These are phyloP conservation scores for Alternaria postmessia DNA, from an alignment of 2,329 filamentous ascomycete species.

Conservation along the genomic window DNA sequence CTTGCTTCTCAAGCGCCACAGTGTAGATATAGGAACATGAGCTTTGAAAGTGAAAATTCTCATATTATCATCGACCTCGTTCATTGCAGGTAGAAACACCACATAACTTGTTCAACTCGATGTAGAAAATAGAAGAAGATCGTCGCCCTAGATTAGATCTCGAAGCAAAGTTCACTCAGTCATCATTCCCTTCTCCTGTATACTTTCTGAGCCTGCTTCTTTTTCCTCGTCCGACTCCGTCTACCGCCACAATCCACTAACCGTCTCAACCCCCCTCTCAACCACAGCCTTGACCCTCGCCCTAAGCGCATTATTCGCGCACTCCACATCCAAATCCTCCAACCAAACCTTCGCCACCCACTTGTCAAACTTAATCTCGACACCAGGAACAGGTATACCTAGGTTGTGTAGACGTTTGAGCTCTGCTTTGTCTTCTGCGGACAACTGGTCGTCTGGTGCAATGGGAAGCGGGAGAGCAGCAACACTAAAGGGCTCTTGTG, in stretches of 20 bases:
- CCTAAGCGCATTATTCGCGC: slow-evolving; percentile 76
- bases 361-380: slow-evolving; percentile 88
- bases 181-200: background rate
- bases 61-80: background rate
- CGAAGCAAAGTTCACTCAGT: background rate
- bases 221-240: background rate
- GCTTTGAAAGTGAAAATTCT: background rate
- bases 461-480: background rate
- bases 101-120: background rate
- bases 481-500: slow-evolving; percentile 19
- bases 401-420: slow-evolving; percentile 80
- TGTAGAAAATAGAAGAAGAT: background rate
- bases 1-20: background rate
- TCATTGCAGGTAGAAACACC: background rate
- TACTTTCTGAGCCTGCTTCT: background rate
- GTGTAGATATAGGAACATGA: background rate
- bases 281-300: slow-evolving; percentile 90
- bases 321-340: slow-evolving; percentile 90
- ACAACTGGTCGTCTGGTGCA: slow-evolving; percentile 10
- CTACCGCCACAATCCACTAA: slow-evolving; percentile 53
- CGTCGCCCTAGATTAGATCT: background rate
- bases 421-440: slow-evolving; percentile 59
- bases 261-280: slow-evolving; percentile 86
- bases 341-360: slow-evolving; percentile 89
- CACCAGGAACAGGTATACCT: slow-evolving; percentile 88